A percentile compares a stretch with the other conserved stretches of the same genome.
These are phyloP conservation scores for Pyricularia grisea DNA, from an alignment of 2,329 filamentous ascomycete species.

Conservation along the genomic window DNA sequence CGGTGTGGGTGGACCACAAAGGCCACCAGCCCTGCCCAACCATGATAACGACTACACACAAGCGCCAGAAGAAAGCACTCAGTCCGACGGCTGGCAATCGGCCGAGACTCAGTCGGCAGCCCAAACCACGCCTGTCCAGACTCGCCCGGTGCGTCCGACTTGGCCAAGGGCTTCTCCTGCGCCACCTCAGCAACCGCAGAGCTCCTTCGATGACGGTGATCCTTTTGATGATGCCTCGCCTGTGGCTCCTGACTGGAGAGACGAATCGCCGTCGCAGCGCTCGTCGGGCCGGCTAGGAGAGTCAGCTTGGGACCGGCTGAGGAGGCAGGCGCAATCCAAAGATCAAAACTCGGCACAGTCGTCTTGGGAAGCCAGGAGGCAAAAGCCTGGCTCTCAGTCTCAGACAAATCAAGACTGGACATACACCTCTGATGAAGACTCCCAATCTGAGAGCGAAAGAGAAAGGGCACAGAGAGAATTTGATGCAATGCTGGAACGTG, in stretches of 20 bases:
- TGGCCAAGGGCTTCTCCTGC: neutral
- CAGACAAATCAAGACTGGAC: constrained; percentile 6
- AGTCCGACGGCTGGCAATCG: neutral
- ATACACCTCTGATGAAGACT: neutral
- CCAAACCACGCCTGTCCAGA: constrained; percentile 1
- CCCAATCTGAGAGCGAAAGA: neutral
- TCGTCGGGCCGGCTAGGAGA: neutral
- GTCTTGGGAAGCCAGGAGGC: constrained; percentile 1
- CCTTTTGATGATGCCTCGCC: constrained; percentile 13
- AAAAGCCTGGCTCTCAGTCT: neutral
- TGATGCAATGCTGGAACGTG: constrained; percentile 15
- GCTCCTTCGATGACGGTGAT: constrained; percentile 2
- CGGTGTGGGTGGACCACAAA: neutral
- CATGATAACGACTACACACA: neutral
- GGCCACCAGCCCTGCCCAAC: neutral
- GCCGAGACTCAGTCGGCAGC: neutral
- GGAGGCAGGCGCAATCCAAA: neutral
- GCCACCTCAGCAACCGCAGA: neutral
- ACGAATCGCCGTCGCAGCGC: constrained; percentile 3
- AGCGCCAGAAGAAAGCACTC: neutral
- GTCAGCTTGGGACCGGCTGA: constrained; percentile 13
- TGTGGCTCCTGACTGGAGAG: constrained; percentile 7
- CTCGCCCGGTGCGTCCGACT: constrained; percentile 4
- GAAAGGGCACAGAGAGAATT: constrained; percentile 13
- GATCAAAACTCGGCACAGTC: neutral